These are phyloP conservation scores for Xanthoparmelia taractica DNA, from an alignment of 495 filamentous ascomycete species.

Conservation along the genomic window DNA sequence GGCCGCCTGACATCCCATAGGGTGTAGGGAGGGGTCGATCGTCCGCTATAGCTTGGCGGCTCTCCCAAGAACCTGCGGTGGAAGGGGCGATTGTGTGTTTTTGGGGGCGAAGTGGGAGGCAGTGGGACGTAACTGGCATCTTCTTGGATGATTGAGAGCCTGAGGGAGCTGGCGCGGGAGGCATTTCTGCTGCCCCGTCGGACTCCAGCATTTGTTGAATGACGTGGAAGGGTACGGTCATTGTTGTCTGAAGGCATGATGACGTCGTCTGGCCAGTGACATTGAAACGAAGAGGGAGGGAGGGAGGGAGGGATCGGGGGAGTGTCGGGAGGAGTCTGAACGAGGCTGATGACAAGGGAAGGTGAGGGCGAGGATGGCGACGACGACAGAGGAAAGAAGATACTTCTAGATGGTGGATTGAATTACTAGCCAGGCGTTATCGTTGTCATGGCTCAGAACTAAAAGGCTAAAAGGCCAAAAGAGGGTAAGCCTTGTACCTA, in stretches of 20 bases:
- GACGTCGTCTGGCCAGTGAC: not conserved
- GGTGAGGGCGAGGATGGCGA: not conserved
- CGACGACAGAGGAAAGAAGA: not conserved
- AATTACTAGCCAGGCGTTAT: no score
- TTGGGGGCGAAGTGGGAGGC: constrained; percentile 2
- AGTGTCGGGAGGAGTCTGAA: not conserved
- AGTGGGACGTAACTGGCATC: constrained; percentile 16
- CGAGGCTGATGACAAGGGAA: not conserved
- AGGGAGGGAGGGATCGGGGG: not conserved
- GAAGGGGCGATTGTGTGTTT: constrained; percentile 24
- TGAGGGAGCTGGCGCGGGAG: constrained; percentile 16
- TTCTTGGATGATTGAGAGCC: constrained; percentile 28
- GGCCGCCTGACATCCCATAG: constrained; percentile 26
- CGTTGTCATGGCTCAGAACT: no score
- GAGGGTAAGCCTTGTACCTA: no score
- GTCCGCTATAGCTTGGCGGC: constrained; percentile 22
- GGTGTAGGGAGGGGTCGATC: constrained; percentile 21
- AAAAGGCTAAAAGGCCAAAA: no score
- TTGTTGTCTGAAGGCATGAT: not conserved
- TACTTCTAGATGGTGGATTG: no score
- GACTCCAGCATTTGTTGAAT: constrained; percentile 14
- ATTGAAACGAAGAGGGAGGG: not conserved
- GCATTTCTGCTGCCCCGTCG: constrained; percentile 3
- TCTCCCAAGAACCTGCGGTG: constrained; percentile 24
- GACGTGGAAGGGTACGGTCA: constrained; percentile 14